Evolutionary conservation across 2,329 filamentous ascomycete species (phyloP).

Genomic region (Trichoderma sp.): DNA sequence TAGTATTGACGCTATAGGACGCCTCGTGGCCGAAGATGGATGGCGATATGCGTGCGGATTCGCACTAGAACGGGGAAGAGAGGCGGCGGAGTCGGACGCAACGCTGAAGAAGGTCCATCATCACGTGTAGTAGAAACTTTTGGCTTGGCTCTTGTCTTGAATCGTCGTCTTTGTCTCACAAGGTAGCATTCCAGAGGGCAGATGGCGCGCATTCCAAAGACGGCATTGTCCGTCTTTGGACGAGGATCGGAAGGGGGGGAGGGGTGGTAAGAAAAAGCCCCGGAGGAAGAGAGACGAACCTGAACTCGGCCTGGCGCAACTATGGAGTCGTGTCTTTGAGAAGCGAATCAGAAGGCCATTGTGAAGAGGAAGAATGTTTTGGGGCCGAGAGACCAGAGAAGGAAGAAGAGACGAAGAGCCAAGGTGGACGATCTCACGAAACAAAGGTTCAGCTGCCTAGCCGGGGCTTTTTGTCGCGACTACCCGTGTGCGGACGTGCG

Average conservation of each 20-base stretch:
- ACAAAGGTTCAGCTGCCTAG: slow-evolving; percentile 7
- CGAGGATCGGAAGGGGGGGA: slow-evolving; percentile 29
- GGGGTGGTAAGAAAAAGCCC: neutral
- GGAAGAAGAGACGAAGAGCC: neutral
- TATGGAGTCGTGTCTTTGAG: neutral
- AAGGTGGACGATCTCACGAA: neutral
- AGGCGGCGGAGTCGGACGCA: neutral
- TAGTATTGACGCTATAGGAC: neutral
- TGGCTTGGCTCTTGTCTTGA: slow-evolving; percentile 26
- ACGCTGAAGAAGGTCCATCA: slow-evolving; percentile 10
- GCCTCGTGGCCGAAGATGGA: neutral
- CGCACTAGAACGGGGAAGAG: neutral
- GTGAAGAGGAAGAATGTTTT: neutral
- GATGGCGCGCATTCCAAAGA: slow-evolving; percentile 30
- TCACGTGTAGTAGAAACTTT: slow-evolving; percentile 29
- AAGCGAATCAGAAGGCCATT: neutral
- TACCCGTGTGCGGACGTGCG: slow-evolving; percentile 10
- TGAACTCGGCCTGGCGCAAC: neutral
- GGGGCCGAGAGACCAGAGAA: neutral
- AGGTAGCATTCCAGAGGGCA: slow-evolving; percentile 35
- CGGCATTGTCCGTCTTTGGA: slow-evolving; percentile 37
- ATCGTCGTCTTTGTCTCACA: slow-evolving; percentile 39
- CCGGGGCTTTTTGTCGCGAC: neutral
- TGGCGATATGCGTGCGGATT: neutral
- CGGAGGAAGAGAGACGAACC: neutral